Conservation (phyloP, 148 eudicot genomes). For the Nyssa sinensis region DNA sequence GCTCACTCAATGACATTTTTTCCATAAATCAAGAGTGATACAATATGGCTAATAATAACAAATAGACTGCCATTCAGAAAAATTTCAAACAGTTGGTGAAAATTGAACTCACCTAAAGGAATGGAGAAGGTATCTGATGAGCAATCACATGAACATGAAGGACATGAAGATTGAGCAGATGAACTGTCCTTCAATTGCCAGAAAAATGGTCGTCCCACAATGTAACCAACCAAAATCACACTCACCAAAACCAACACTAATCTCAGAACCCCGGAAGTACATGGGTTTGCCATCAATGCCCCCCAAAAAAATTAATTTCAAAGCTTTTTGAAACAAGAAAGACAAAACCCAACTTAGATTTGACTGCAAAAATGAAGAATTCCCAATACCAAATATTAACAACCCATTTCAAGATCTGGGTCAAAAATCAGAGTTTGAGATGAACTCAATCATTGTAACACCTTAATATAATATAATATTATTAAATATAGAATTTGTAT, state of each 20-base stretch:
- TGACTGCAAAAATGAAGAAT: background rate
- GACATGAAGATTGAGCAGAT: conserved; percentile 38
- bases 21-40: too few species aligned
- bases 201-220: conserved; percentile 50
- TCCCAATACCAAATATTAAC: background rate
- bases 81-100: background rate
- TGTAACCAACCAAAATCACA: conserved; percentile 31
- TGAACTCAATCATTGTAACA: background rate
- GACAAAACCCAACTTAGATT: conserved; percentile 4
- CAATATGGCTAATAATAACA: background rate
- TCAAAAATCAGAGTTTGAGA: background rate
- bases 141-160: conserved; percentile 57
- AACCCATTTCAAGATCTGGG: conserved; percentile 9
- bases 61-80: background rate
- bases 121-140: conserved; percentile 32
- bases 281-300: conserved; percentile 20
- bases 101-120: conserved; percentile 45
- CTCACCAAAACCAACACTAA: conserved; percentile 13
- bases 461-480: background rate
- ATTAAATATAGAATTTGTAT: background rate
- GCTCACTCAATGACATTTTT: background rate
- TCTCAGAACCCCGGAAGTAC: conserved; percentile 18
- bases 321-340: background rate
- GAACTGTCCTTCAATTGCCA: conserved; percentile 48
- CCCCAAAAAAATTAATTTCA: background rate